phyloP scores from a whole-genome alignment of 1,284 basidiomycete species.

The Neolentinus lepideus region DNA sequence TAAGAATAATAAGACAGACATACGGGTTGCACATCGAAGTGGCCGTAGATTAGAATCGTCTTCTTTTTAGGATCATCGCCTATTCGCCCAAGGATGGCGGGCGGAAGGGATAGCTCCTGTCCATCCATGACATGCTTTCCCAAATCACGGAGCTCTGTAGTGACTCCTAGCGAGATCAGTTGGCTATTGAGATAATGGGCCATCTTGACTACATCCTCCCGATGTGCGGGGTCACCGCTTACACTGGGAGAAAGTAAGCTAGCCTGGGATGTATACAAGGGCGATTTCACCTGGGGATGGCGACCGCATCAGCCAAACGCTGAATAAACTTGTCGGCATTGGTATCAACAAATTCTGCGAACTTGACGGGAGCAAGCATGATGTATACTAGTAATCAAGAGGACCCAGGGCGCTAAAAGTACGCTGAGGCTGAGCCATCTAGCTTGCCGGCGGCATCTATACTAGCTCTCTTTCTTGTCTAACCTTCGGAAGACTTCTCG shows the following conservation, averaged over 20 bases:
- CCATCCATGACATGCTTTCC: conserved; percentile 83
- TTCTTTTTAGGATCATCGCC: conserved; percentile 85
- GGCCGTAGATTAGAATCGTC: conserved; percentile 90
- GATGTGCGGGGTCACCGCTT: conserved; percentile 58
- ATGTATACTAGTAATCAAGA: no score
- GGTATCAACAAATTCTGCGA: conserved; percentile 60
- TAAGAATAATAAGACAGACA: conserved; percentile 16
- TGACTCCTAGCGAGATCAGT: conserved; percentile 69
- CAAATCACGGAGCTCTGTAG: conserved; percentile 66
- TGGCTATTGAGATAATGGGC: conserved; percentile 71
- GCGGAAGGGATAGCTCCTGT: conserved; percentile 75
- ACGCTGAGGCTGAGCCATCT: no score
- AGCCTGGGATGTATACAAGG: neutral
- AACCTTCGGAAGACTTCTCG: no score
- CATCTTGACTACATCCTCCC: conserved; percentile 80
- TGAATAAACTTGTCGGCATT: conserved; percentile 73
- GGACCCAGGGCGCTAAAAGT: neutral
- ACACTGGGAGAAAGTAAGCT: conserved; percentile 37
- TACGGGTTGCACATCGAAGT: conserved; percentile 84
- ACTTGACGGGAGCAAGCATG: conserved; percentile 36
- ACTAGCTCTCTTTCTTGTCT: no score
- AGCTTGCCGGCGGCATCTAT: no score
- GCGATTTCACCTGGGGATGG: conserved; percentile 73
- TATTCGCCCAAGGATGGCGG: conserved; percentile 81
- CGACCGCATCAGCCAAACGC: conserved; percentile 77